Base-by-base conservation (phyloP, 1,139 yeast genomes). In the Candida tropicalis region DNA sequence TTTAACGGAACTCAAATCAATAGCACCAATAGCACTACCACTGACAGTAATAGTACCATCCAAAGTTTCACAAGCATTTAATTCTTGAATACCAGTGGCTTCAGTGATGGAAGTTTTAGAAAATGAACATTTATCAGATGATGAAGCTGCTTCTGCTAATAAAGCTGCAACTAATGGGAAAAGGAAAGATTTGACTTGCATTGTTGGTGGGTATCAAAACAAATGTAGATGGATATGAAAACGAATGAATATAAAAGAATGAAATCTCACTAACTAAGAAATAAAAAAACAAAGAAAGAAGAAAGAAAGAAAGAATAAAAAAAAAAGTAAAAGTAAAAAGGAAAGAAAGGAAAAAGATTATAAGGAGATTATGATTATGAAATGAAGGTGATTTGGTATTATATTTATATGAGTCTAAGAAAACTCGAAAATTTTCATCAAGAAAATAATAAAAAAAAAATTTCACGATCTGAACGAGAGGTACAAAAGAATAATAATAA, bases 31-130 rank as follows among this genome's bases (percentile, higher is more conserved):
- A 20, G 55, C 66, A 48, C 69, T 68, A 42, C 77, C 77, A 39
- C 66, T 58, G 41, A 73, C 60, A 47, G 68, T 63, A 46, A 73
- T 67, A 36, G 60, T 55, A 42, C 78, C 79, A 34, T 63, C 69
- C 45, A 73, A 60, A 23, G 76, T 73, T 22, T 69, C 65, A 57
- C 79, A 73, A 3, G 74, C 54, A 48, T 62, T 65, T 47, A 73
- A 59, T 45, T 56, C 58, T 37, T 62, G 51, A 28, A 70, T 55
- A 16, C 65, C 75, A 33, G 73, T 60, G 29, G 75, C 63, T 13
- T 65, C 74, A 23, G 71, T 62, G 48, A 73, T 62, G 47, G 75
- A 70, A 41, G 70, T 64, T 38, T 50, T 58, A 42, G 70, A 65
- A 48, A 68, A 68, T 16, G 76, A 70, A 56, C 78, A 73, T 29